Evolutionary conservation across 331 rosid genomes (phyloP).

Genomic region (Acacia concinna): DNA sequence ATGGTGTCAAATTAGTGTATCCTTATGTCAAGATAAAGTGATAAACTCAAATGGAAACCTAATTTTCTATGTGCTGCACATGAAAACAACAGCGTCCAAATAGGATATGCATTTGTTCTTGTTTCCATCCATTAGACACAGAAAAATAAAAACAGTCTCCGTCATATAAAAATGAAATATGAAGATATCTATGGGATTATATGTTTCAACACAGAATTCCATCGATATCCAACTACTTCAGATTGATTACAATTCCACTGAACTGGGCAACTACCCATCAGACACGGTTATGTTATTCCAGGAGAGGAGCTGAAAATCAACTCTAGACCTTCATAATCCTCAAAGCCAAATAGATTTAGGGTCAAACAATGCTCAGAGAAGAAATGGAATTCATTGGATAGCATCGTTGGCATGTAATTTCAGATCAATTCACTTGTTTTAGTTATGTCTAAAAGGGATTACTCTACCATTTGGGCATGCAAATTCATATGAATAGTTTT

Average conservation of each 20-base stretch:
- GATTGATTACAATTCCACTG: not conserved
- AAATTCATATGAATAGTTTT: not conserved
- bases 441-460: not conserved
- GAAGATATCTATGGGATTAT: not conserved
- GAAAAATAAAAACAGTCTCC: not conserved
- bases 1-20: too few species aligned
- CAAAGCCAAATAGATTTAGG: not conserved
- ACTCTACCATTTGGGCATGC: not conserved
- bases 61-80: not conserved
- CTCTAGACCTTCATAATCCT: constrained; percentile 16
- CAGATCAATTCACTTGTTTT: not conserved
- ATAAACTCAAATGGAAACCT: too few species aligned
- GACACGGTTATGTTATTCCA: constrained; percentile 1
- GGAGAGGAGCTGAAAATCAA: constrained; percentile 2
- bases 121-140: not conserved
- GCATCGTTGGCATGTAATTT: not conserved
- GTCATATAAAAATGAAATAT: not conserved
- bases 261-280: constrained; percentile 9
- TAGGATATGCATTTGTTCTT: not conserved
- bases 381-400: not conserved
- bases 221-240: not conserved
- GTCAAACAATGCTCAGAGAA: not conserved
- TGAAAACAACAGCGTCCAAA: constrained; percentile 3
- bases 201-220: constrained; percentile 3
- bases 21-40: too few species aligned